phyloP scores from a whole-genome alignment of 1,284 basidiomycete genomes.

The Trametes hirsuta region DNA sequence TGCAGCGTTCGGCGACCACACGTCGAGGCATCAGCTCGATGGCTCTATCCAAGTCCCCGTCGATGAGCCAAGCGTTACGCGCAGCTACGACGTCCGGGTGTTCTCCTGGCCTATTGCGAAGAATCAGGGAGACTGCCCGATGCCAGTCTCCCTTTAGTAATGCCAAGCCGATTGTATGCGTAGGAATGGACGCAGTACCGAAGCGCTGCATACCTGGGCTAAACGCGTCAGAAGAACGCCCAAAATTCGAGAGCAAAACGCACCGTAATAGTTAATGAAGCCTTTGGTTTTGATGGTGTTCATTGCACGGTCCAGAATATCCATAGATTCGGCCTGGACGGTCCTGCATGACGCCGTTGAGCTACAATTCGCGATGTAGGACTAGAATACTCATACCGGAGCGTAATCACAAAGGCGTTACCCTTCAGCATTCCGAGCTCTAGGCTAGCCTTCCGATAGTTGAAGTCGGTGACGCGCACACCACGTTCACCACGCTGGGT shows the following conservation, averaged over 20 bases:
- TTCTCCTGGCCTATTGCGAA: conserved; percentile 85
- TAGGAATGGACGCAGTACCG: conserved; percentile 94
- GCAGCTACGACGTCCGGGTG: conserved; percentile 84
- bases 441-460: conserved; percentile 80
- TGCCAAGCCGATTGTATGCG: conserved; percentile 91
- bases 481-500: conserved; percentile 87
- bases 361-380: not conserved
- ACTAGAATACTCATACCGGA: conserved; percentile 62
- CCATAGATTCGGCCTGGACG: conserved; percentile 74
- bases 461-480: conserved; percentile 86
- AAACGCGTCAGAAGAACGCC: not conserved
- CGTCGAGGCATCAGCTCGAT: conserved; percentile 84
- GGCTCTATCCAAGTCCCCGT: conserved; percentile 77
- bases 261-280: conserved; percentile 98
- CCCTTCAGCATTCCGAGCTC: conserved; percentile 96
- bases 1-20: conserved; percentile 90
- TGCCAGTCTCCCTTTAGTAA: conserved; percentile 91
- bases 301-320: conserved; percentile 78
- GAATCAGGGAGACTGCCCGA: conserved; percentile 80
- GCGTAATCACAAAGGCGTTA: conserved; percentile 93
- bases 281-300: conserved; percentile 83
- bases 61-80: conserved; percentile 82
- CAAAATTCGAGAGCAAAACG: not conserved
- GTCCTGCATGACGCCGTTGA: conserved; percentile 54
- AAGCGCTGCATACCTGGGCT: conserved; percentile 94